Base-by-base conservation (phyloP, 257 asterid species). In the Scutellaria barbata region DNA sequence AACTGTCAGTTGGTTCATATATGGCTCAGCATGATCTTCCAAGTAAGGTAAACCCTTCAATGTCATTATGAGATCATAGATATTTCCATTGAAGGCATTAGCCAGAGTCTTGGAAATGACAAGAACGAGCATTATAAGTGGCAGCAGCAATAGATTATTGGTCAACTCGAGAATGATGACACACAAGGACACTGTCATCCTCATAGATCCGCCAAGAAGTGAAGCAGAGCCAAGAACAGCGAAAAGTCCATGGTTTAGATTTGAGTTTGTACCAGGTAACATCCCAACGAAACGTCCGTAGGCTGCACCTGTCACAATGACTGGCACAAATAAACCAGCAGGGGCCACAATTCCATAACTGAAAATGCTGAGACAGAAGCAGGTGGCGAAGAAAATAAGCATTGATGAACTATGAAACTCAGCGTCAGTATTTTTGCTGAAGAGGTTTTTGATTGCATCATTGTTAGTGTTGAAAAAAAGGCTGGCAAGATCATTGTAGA, bases 151-250 rank as follows among this genome's bases (percentile, higher is more conserved):
- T 10, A 93, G 80, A 55, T 93, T 84, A 77, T 90, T 81, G 46
- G 98, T 93, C 65, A 93, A 78, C 67, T 90, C 98, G 8, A 93
- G 88, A 74, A 93, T 83, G 45, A 93, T 93, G 48, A 93, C 92
- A 47, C 98, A 93, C 25, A 93, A 81, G n/a, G 98, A 89, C 80
- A 93, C 97, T 42, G 97, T 87, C 84, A 78, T 87, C 80, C 98
- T 83, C 98, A 93, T 93, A 16, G 98, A 85, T 52, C 98, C 98
- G 47, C 97, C 96, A 53, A 93, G 95, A 80, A 93, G 88, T 74
- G 97, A 83, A 76, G 97, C 96, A 58, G 96, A 85, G 63, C 98
- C 98, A 52, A 93, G 82, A 67, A 93, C 96, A 8, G 97, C 98
- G 66, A 88, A 89, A 4, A 93, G 95, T 60, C 98, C 98, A 51